These are phyloP conservation scores for Whalleya microplaca DNA, from an alignment of 2,329 filamentous ascomycete genomes.

Conservation along the genomic window DNA sequence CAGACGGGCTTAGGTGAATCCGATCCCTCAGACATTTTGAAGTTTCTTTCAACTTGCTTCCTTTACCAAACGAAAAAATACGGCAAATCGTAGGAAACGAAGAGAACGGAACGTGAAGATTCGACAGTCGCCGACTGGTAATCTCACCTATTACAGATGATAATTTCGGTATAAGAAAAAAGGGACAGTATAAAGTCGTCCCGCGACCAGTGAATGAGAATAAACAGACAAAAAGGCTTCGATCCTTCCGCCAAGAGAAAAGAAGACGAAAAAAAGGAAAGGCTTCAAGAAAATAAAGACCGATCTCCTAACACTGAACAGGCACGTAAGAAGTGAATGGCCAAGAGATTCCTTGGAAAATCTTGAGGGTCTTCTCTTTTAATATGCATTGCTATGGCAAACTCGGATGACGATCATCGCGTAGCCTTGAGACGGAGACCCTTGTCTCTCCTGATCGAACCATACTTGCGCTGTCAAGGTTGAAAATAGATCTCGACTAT, in stretches of 20 bases:
- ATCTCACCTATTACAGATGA: constrained; percentile 15
- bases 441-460: constrained; percentile 13
- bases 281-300: constrained; percentile 24
- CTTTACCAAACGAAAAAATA: constrained; percentile 16
- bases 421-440: constrained; percentile 24
- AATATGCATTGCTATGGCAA: constrained; percentile 37
- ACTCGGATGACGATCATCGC: constrained; percentile 26
- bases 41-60: constrained; percentile 6
- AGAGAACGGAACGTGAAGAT: constrained; percentile 17
- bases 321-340: constrained; percentile 22
- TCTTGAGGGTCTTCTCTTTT: constrained; percentile 30
- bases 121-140: constrained; percentile 29
- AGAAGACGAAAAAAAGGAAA: constrained; percentile 23
- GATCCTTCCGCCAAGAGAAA: constrained; percentile 30
- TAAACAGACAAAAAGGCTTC: constrained; percentile 30
- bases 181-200: constrained; percentile 39
- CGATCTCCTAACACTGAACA: constrained; percentile 27
- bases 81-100: background rate
- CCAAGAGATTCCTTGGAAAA: constrained; percentile 28
- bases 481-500: constrained; percentile 25
- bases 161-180: constrained; percentile 25
- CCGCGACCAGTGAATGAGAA: constrained; percentile 39
- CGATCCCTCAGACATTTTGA: constrained; percentile 34
- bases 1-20: constrained; percentile 42
- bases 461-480: constrained; percentile 8